These are phyloP conservation scores for Noccaea caerulescens DNA, from an alignment of 345 rosid species.

Conservation along the genomic window DNA sequence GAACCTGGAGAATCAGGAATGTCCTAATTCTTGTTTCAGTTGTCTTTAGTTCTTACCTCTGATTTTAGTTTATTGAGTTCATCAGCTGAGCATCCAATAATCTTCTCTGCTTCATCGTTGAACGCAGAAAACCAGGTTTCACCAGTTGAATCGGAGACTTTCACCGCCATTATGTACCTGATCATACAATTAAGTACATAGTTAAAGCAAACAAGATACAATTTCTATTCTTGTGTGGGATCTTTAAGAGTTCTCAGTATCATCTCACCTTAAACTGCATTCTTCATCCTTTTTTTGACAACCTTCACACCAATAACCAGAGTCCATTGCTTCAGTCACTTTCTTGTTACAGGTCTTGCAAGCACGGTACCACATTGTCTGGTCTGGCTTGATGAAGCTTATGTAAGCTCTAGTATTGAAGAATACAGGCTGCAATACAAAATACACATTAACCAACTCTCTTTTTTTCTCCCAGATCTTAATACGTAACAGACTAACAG, in stretches of 20 bases:
- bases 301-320: conserved; percentile 96
- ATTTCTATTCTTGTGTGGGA: not conserved
- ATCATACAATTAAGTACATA: conserved; percentile 5
- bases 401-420: conserved; percentile 70
- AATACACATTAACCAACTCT: conserved; percentile 15
- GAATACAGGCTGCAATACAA: conserved; percentile 68
- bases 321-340: conserved; percentile 81
- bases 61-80: conserved; percentile 71
- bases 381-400: conserved; percentile 84
- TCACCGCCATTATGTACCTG: conserved; percentile 83
- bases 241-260: conserved; percentile 2
- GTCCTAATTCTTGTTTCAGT: not conserved
- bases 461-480: not conserved
- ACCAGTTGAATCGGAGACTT: conserved; percentile 74
- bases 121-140: conserved; percentile 84
- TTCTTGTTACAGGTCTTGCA: conserved; percentile 97
- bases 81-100: conserved; percentile 84
- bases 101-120: conserved; percentile 77
- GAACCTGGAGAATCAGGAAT: not conserved
- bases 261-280: conserved; percentile 68
- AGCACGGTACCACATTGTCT: conserved; percentile 96
- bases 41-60: conserved; percentile 49
- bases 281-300: conserved; percentile 90
- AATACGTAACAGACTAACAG: not conserved
- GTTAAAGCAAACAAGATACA: conserved; percentile 1